Evolutionary conservation across 805 yeast genomes (phyloP).

Genomic region (Debaryomyces castellii): DNA sequence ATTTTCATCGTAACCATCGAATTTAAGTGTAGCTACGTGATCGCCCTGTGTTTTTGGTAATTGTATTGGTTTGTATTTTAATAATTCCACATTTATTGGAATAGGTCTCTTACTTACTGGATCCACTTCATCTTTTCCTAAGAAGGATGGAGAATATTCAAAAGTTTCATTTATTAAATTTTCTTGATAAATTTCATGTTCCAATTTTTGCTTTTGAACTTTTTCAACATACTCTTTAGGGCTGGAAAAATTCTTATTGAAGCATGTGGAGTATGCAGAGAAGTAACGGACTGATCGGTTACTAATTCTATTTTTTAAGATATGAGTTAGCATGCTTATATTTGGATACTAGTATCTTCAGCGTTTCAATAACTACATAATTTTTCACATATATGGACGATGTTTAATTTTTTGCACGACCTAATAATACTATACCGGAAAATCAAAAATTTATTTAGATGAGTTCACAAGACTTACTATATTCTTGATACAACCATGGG

Average conservation of each 20-base stretch:
- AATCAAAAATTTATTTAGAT: conserved; percentile 2
- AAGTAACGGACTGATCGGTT: conserved; percentile 6
- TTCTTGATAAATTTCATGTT: conserved; percentile 25
- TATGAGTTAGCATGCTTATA: not conserved
- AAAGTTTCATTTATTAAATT: conserved; percentile 25
- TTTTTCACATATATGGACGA: conserved; percentile 1
- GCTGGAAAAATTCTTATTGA: conserved; percentile 15
- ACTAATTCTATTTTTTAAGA: conserved; percentile 2
- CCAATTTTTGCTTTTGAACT: conserved; percentile 21
- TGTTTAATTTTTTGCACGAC: conserved; percentile 4
- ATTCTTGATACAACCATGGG: conserved; percentile 57
- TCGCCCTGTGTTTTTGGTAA: conserved; percentile 68
- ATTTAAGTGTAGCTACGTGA: conserved; percentile 71
- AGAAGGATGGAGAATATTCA: conserved; percentile 30
- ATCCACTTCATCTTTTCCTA: conserved; percentile 20
- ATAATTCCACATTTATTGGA: conserved; percentile 83
- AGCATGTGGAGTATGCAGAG: conserved; percentile 2
- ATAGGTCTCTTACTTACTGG: conserved; percentile 48
- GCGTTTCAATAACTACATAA: not conserved
- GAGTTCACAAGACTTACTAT: not conserved
- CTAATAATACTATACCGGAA: conserved; percentile 5
- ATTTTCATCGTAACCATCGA: conserved; percentile 69
- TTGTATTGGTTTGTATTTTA: conserved; percentile 76
- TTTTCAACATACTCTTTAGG: conserved; percentile 35
- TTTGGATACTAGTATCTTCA: conserved; percentile 1